These are phyloP conservation scores for Hyphodiscus hymeniophilus DNA, from an alignment of 495 filamentous ascomycete species.

Conservation along the genomic window DNA sequence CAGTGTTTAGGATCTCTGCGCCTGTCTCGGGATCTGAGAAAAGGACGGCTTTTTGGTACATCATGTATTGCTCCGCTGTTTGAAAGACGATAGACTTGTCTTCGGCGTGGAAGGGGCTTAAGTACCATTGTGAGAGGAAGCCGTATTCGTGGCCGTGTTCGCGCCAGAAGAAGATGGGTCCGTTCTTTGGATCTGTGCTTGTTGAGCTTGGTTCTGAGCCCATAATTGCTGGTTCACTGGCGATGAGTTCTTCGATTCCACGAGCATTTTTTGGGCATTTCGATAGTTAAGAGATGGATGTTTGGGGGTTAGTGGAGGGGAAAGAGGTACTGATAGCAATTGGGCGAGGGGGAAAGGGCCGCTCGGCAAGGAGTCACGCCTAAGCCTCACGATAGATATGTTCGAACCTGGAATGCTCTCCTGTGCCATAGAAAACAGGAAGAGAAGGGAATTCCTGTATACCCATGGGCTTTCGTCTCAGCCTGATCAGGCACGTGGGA, in stretches of 20 bases:
- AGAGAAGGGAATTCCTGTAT: too few relatives aligned
- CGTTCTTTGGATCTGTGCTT: not conserved
- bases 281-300: too few relatives aligned
- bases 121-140: slow-evolving; percentile 16
- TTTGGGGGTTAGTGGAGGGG: too few relatives aligned
- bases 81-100: not conserved
- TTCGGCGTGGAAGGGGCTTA: slow-evolving; percentile 6
- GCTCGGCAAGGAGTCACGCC: too few relatives aligned
- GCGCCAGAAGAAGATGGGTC: slow-evolving; percentile 14
- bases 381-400: too few relatives aligned
- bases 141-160: slow-evolving; percentile 2
- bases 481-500: not conserved
- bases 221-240: too few relatives aligned
- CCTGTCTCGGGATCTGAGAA: slow-evolving; percentile 23
- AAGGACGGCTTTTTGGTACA: slow-evolving; percentile 29
- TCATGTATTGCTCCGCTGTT: slow-evolving; percentile 31
- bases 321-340: too few relatives aligned
- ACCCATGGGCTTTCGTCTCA: not conserved
- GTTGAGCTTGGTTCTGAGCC: not conserved
- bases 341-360: too few relatives aligned
- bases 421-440: too few relatives aligned
- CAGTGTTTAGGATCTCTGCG: slow-evolving; percentile 18
- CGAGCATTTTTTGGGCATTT: too few relatives aligned
- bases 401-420: too few relatives aligned
- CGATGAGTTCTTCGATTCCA: too few relatives aligned